phyloP scores from a whole-genome alignment of 1,284 basidiomycete species.

The Pterulicium gracile region DNA sequence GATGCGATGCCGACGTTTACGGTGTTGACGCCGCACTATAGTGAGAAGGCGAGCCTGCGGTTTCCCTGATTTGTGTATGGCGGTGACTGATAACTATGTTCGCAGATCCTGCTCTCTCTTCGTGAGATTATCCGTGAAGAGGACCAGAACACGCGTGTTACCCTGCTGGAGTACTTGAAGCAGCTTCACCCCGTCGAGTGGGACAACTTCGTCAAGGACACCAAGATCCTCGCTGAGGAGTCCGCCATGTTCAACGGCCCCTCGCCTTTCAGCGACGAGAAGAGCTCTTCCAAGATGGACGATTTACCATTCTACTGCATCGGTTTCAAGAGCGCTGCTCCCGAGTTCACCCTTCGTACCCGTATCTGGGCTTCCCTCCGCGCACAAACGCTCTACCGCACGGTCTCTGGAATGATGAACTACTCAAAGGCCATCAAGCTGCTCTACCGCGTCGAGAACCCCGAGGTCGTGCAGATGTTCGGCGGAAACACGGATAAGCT shows the following conservation, averaged over 20 bases:
- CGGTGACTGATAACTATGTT: constrained; percentile 9
- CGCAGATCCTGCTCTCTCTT: constrained; percentile 78
- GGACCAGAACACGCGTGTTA: constrained; percentile 91
- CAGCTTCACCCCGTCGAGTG: constrained; percentile 97
- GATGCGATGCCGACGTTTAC: constrained; percentile 98
- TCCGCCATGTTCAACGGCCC: constrained; percentile 77
- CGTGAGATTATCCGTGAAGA: constrained; percentile 96
- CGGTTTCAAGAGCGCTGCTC: constrained; percentile 97
- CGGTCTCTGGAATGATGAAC: constrained; percentile 99
- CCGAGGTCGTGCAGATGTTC: constrained; percentile 94
- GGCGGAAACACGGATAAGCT: constrained; percentile 97
- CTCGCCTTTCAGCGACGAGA: constrained; percentile 81
- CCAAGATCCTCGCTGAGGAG: constrained; percentile 97
- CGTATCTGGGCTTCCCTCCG: constrained; percentile 98
- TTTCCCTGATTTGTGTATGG: background rate
- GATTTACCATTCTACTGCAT: constrained; percentile 99
- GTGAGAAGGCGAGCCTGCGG: constrained; percentile 63
- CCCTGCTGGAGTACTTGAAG: constrained; percentile 93
- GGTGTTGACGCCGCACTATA: constrained; percentile 91
- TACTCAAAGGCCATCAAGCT: constrained; percentile 99
- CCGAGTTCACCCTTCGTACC: constrained; percentile 96
- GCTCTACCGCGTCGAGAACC: constrained; percentile 99
- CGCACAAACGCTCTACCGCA: constrained; percentile 97
- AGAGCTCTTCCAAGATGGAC: constrained; percentile 77
- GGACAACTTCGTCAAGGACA: constrained; percentile 99